Base-by-base conservation (phyloP, 257 asterid species). In the Cynanchum wilfordii region DNA sequence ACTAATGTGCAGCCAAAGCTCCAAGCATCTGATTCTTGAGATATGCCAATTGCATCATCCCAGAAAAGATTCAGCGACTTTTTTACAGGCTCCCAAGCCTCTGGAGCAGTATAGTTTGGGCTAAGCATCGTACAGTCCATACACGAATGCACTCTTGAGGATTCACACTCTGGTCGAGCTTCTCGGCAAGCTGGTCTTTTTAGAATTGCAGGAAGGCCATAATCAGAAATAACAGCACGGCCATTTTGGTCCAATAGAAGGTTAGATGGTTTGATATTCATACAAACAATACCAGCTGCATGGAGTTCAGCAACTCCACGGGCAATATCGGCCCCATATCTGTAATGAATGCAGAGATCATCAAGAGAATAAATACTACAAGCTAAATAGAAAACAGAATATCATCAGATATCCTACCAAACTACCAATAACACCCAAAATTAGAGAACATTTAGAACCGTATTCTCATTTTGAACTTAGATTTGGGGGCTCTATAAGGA, bases 231-330 rank as follows among this genome's bases (percentile, higher is more conserved):
- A 79, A 95, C 83, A 50, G 98, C 99, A 81, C 86, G 98, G 62
- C 96, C 99, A 84, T 81, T 90, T 71, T 75, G 93, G 83, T 95
- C 95, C 87, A 95, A 81, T 59, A 95, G 96, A 86, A 95, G 88
- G 87, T 95, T 95, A 65, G 99, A 95, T 50, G 99, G 97, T 75
- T 92, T 95, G 62, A 95, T 87, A 81, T 90, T 92, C 97, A 95
- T 92, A 82, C 99, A 95, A 79, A 95, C 96, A 75, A 95, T 87
- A 71, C 98, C 97, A 76, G 99, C 99, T 69, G 99, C 96, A 82
- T 95, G 99, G 77, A 95, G 98, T 75, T 95, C 99, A 68, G 98
- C 96, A 70, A 95, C 96, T 75, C 99, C 99, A 78, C 99, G 98
- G 70, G 98, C 96, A 79, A 95, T 80, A 80, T 95, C 99, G 30